These are phyloP conservation scores for Dendrobium nobile DNA, from an alignment of 106 monocot species.

Conservation along the genomic window DNA sequence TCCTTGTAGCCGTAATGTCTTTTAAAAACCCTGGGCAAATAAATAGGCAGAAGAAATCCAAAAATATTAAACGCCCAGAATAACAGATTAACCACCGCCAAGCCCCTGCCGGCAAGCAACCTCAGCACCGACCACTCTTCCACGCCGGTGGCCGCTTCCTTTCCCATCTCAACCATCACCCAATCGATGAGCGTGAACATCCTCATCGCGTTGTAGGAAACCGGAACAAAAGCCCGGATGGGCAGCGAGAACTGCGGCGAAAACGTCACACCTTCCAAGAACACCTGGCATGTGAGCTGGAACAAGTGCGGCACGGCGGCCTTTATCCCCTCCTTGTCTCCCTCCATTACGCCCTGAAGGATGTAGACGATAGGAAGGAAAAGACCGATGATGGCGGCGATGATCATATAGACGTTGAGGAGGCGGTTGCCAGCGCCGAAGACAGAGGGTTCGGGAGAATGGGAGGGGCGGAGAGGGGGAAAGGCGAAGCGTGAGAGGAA, in stretches of 20 bases:
- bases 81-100: conserved; percentile 37
- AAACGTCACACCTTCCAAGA: conserved; percentile 32
- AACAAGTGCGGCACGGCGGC: conserved; percentile 52
- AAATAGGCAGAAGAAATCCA: conserved; percentile 58
- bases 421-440: conserved; percentile 19
- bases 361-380: conserved; percentile 52
- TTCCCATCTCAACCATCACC: conserved; percentile 27
- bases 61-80: conserved; percentile 66
- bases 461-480: conserved; percentile 35
- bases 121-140: background rate
- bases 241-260: conserved; percentile 25
- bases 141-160: background rate
- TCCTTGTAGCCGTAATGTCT: conserved; percentile 19
- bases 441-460: conserved; percentile 16
- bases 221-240: conserved; percentile 43
- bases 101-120: conserved; percentile 23
- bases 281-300: conserved; percentile 21
- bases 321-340: conserved; percentile 31
- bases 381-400: conserved; percentile 44
- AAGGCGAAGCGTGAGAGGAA: conserved; percentile 47
- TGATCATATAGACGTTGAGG: conserved; percentile 26
- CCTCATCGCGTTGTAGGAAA: conserved; percentile 43
- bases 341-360: conserved; percentile 25
- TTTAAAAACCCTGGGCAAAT: conserved; percentile 41
- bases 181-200: conserved; percentile 47